Percentiles rank a stretch among this genome's conserved stretches.
Evolutionary conservation across 2,329 filamentous ascomycete species (phyloP).

Genomic region (Curvularia eragrostidis): DNA sequence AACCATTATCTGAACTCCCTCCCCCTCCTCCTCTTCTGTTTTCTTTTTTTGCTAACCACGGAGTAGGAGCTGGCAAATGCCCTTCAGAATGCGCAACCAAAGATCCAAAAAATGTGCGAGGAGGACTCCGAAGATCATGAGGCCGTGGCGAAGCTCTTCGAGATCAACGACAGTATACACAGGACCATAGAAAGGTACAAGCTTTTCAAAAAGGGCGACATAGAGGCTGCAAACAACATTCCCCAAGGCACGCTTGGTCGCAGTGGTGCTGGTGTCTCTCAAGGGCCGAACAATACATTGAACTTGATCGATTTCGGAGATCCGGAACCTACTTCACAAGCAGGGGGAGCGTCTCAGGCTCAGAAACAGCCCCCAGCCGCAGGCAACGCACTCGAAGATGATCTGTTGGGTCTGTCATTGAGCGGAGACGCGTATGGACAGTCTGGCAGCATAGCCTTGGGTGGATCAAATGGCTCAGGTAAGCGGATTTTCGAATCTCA

Average conservation of each 20-base stretch:
- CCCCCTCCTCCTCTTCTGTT: no score
- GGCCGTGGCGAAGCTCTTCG: conserved; percentile 90
- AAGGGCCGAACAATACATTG: conserved; percentile 76
- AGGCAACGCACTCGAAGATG: conserved; percentile 79
- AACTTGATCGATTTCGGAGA: conserved; percentile 93
- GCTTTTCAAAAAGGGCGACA: conserved; percentile 92
- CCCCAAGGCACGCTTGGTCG: conserved; percentile 79
- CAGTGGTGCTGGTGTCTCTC: conserved; percentile 66
- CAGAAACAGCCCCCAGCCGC: conserved; percentile 57
- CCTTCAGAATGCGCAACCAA: conserved; percentile 91
- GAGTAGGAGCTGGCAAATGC: conserved; percentile 81
- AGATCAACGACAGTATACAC: conserved; percentile 99
- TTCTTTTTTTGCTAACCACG: conserved; percentile 24
- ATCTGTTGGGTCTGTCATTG: conserved; percentile 87
- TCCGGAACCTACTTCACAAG: conserved; percentile 59
- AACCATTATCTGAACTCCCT: conserved; percentile 40
- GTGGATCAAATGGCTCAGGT: conserved; percentile 58
- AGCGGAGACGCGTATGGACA: conserved; percentile 71
- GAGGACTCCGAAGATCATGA: conserved; percentile 97
- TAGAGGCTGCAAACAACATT: conserved; percentile 82
- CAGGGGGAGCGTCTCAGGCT: conserved; percentile 42
- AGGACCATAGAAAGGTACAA: conserved; percentile 95
- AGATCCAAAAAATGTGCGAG: conserved; percentile 99
- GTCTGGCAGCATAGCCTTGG: conserved; percentile 82
- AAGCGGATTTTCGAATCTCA: background rate